Conservation (phyloP, 202 grass and related monocot species). For the Saccharum hybrid region DNA sequence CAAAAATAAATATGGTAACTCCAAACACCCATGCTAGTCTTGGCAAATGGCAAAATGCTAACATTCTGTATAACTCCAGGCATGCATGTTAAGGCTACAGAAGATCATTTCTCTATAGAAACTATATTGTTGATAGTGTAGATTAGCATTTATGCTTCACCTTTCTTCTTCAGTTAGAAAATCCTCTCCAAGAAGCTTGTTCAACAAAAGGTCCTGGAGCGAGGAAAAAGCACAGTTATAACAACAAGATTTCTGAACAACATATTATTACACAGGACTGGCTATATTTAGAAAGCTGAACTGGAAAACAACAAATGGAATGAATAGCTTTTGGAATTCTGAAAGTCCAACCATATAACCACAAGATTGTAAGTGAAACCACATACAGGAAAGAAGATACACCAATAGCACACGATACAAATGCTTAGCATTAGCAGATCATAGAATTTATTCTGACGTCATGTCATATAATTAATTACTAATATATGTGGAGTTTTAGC, state of each 20-base stretch:
- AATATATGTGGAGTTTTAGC: constrained; percentile 1
- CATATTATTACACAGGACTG: neutral
- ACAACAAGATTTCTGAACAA: neutral
- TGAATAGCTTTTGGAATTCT: neutral
- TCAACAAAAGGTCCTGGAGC: constrained; percentile 83
- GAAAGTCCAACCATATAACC: neutral
- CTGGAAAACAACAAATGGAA: constrained; percentile 19
- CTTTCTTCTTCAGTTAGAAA: constrained; percentile 96
- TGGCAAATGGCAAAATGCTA: constrained; percentile 14
- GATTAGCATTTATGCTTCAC: constrained; percentile 44
- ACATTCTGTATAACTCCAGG: neutral
- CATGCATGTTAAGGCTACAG: neutral
- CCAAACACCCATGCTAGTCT: neutral
- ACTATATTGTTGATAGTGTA: neutral
- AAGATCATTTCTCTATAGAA: constrained; percentile 10
- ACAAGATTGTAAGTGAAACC: constrained; percentile 4
- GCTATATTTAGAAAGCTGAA: neutral
- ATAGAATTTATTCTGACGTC: constrained; percentile 8
- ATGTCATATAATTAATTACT: constrained; percentile 1
- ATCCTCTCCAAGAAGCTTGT: constrained; percentile 88
- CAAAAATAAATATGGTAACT: neutral
- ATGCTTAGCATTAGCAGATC: constrained; percentile 10
- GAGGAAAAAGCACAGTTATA: constrained; percentile 22
- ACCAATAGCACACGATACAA: neutral
- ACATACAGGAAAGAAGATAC: constrained; percentile 4